These are phyloP conservation scores for Aspergillus tanneri DNA, from an alignment of 2,329 filamentous ascomycete genomes.

Conservation along the genomic window DNA sequence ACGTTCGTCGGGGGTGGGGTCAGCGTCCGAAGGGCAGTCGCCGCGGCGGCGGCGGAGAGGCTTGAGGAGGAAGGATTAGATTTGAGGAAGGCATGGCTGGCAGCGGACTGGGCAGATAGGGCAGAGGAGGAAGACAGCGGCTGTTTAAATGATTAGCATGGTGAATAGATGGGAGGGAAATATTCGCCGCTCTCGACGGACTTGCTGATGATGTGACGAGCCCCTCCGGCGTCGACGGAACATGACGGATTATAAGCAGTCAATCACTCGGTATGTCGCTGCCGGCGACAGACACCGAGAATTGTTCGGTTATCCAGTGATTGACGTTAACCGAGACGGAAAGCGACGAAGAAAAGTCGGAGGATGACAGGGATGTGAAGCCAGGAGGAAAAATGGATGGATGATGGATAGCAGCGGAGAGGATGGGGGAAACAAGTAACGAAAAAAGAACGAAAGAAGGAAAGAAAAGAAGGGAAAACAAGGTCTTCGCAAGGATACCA, in stretches of 20 bases:
- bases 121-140: conserved; percentile 63
- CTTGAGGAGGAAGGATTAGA: conserved; percentile 62
- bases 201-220: conserved; percentile 42
- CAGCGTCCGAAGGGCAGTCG: conserved; percentile 75
- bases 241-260: conserved; percentile 26
- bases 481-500: no score
- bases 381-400: background rate
- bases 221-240: conserved; percentile 45
- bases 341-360: background rate
- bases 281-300: conserved; percentile 11
- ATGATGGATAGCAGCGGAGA: background rate
- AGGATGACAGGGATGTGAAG: background rate
- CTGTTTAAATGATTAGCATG: conserved; percentile 42
- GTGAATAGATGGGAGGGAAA: background rate
- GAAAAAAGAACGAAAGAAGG: background rate
- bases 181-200: conserved; percentile 17
- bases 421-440: background rate
- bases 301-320: background rate
- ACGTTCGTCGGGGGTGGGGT: conserved; percentile 77
- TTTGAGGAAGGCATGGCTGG: conserved; percentile 75
- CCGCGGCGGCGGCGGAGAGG: conserved; percentile 81
- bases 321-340: background rate
- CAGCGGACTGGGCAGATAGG: conserved; percentile 75
- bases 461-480: conserved; percentile 2
- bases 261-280: conserved; percentile 10